Base-by-base conservation (phyloP, 257 asterid genomes). In the Nicotiana paniculata region DNA sequence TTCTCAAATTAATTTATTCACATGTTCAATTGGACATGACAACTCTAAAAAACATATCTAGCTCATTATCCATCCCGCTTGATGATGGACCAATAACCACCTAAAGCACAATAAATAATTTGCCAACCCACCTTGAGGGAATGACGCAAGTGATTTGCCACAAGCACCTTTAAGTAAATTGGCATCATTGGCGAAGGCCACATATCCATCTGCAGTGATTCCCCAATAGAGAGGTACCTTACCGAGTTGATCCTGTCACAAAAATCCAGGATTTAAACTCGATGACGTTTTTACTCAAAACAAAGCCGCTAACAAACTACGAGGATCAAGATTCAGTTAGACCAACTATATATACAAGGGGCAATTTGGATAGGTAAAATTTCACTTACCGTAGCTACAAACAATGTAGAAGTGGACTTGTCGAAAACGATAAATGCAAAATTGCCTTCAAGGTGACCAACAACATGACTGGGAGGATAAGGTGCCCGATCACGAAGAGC, bases 191-290 rank as follows among this genome's bases (percentile, higher is more conserved):
- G 97, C 97, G 81, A 95, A 93, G 26, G 99, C 98, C 2, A 93
- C 97, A 12, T 88, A 88, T 8, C 99, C 99, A 74, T 95, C 99
- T 87, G 97, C 98, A 84, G 98, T 95, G 89, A 95, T 95, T 85
- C 99, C 99, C 99, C 99, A 95, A 65, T 95, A 93, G 7, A 93
- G 86, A 89, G 99, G 96, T 83, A 95, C 97, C 93, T 93, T 95
- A 70, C 93, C 97, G 35, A 85, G 18, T 93, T 93, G 96, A 85
- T 95, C 99, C 99, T 95, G 91, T 87, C 88, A 81, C 77, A 8
- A 43, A 7, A 2, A 43, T 43, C 11, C 3, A 8, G 48, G 48
- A 37, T 6, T 37, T 37, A 2, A 37, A 6, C 46, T 9, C 2
- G 8, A 21, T 39, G 9, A 39, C 46, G 6, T 39, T 1, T 39